These are phyloP conservation scores for Kluyveromyces sp. DNA, from an alignment of 1,139 yeast species.

Conservation along the genomic window DNA sequence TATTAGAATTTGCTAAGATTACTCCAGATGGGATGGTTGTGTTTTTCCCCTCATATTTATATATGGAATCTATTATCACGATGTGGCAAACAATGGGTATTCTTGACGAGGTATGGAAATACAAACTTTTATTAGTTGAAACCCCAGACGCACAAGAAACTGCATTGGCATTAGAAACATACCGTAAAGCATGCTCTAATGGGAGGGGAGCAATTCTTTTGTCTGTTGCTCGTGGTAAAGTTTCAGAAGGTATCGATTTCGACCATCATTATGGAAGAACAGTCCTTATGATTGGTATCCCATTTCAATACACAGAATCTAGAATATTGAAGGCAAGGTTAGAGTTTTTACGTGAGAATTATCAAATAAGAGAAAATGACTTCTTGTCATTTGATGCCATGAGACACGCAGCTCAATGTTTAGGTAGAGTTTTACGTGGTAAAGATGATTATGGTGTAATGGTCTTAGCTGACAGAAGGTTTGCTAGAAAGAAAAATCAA, in stretches of 20 bases:
- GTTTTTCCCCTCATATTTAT: slow-evolving; percentile 91
- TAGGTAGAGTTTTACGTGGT: slow-evolving; percentile 94
- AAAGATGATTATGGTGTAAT: slow-evolving; percentile 97
- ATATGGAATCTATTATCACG: slow-evolving; percentile 95
- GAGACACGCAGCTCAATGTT: slow-evolving; percentile 99
- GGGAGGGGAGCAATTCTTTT: slow-evolving; percentile 95
- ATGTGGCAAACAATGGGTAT: slow-evolving; percentile 99
- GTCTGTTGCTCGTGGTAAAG: slow-evolving; percentile 98
- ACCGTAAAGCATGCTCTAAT: slow-evolving; percentile 91
- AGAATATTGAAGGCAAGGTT: slow-evolving; percentile 89
- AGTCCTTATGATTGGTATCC: slow-evolving; percentile 97
- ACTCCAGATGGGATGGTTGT: slow-evolving; percentile 99
- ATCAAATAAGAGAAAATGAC: slow-evolving; percentile 86
- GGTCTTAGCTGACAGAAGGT: slow-evolving; percentile 94
- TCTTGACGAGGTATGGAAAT: slow-evolving; percentile 96
- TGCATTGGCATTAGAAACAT: slow-evolving; percentile 87
- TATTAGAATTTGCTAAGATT: slow-evolving; percentile 86
- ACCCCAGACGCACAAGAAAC: slow-evolving; percentile 99
- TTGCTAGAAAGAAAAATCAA: slow-evolving; percentile 76
- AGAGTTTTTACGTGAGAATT: slow-evolving; percentile 88
- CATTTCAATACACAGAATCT: slow-evolving; percentile 96
- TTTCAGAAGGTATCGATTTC: slow-evolving; percentile 97
- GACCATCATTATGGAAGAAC: slow-evolving; percentile 98
- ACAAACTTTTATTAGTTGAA: slow-evolving; percentile 89
- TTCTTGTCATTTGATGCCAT: slow-evolving; percentile 96